These are phyloP conservation scores for Thermochaetoides thermophila DNA, from an alignment of 495 filamentous ascomycete genomes.

Conservation along the genomic window DNA sequence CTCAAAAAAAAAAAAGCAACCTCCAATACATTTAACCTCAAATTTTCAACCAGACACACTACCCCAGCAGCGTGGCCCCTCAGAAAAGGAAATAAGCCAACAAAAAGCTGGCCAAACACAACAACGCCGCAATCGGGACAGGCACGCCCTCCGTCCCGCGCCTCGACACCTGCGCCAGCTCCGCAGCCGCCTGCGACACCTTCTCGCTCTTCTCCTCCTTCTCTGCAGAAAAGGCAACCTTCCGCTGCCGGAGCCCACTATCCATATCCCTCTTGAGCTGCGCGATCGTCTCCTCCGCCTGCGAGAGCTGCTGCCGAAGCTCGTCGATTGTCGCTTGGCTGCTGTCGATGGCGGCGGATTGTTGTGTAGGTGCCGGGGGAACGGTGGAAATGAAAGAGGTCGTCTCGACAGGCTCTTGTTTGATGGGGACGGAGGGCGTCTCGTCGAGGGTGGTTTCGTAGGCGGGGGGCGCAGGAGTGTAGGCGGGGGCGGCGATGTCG, in stretches of 20 bases:
- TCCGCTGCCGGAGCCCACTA: constrained; percentile 55
- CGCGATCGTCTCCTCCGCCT: constrained; percentile 62
- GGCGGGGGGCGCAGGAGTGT: constrained; percentile 17
- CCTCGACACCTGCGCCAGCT: constrained; percentile 33
- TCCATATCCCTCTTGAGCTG: constrained; percentile 48
- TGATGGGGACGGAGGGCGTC: constrained; percentile 5
- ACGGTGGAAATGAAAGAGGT: too few species aligned
- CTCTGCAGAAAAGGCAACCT: constrained; percentile 33
- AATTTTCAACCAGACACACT: not conserved
- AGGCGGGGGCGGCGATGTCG: constrained; percentile 13
- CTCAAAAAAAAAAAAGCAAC: constrained; percentile 1
- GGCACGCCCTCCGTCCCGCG: constrained; percentile 59
- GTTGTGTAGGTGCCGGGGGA: constrained; percentile 29
- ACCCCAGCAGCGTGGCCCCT: not conserved
- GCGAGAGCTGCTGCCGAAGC: constrained; percentile 52
- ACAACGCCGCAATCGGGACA: constrained; percentile 61
- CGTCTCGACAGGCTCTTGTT: too few species aligned
- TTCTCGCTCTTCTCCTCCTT: too few species aligned
- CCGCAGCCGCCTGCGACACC: too few species aligned
- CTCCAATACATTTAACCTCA: not conserved
- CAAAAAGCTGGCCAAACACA: constrained; percentile 83
- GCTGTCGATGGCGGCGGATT: constrained; percentile 22
- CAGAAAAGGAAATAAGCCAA: constrained; percentile 93
- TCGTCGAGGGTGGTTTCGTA: constrained; percentile 7
- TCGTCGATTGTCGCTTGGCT: too few species aligned